Base-by-base conservation (phyloP, 371 early-diverging fungal species). In the Syncephalastrum sp. region DNA sequence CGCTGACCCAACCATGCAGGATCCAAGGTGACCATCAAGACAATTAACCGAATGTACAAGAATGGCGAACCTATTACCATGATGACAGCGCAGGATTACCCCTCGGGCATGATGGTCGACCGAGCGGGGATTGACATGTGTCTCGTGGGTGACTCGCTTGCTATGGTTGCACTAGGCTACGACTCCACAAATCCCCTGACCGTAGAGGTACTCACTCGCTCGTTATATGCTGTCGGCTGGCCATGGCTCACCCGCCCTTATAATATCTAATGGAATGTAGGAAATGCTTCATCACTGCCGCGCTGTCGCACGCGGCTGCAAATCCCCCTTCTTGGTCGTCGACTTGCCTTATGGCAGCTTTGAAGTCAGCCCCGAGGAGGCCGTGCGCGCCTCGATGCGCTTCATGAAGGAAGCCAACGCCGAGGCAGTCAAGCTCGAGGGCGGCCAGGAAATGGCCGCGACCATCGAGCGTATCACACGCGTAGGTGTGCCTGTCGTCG, bases 361-460 rank as follows among this genome's bases (percentile, higher is more conserved):
- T 71, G 93, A 96, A 68, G 69, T 79, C 5, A 79, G 74, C 52
- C 81, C 91, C 5, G 78, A 83, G 42, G 80, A 88, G 29, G 95
- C 96, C 13, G 74, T 97, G 23, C 67, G 70, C 42, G 87, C 81
- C 24, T 83, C 95, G 2, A 81, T 94, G 54, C 84, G 94, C 4
- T 83, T 92, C 64, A 68, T 95, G 47, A 86, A 87, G 59, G 97
- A 98, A 67, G 96, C 92, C 19, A 78, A 88, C 48, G 88, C 85
- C n/a, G 97, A 96, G 70, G 84, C 94, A 4, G 92, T 98, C 33
- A 98, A 98, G 72, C 71, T 98, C 48, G 99, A 98, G 71, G 96
- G 95, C 13, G 99, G 97, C 15, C 66, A 70, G 13, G 94, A 94
- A 56, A 89, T 94, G 82, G 85, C 85, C 0, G 79, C 83, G 14